Conservation (phyloP, 352 stramenopile species). For the Pythium monospermum region DNA sequence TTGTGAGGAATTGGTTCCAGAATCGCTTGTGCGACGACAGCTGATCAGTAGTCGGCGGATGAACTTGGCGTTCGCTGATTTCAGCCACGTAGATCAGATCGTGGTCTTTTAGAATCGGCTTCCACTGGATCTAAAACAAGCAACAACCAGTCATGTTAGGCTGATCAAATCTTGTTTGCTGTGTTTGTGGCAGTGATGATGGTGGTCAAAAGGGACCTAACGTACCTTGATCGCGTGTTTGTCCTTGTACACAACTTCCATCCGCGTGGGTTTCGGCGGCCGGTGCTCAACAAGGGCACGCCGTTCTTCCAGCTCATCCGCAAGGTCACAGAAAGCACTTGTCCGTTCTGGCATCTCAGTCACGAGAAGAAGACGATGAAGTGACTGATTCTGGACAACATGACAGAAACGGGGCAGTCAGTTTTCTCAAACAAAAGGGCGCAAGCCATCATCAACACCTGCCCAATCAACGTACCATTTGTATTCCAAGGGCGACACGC, state of each 20-base stretch:
- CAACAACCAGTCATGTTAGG: neutral
- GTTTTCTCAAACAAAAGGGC: too few species aligned
- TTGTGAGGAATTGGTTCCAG: slow-evolving; percentile 22
- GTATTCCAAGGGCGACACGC: too few species aligned
- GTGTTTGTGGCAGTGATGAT: too few species aligned
- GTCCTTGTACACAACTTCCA: slow-evolving; percentile 17
- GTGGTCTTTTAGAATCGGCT: slow-evolving; percentile 11
- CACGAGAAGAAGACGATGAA: slow-evolving; percentile 16
- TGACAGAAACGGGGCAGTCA: too few species aligned
- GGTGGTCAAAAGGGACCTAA: neutral
- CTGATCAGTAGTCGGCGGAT: too few species aligned
- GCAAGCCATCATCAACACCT: too few species aligned
- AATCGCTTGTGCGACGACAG: neutral
- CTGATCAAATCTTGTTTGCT: neutral
- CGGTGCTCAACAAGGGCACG: slow-evolving; percentile 11
- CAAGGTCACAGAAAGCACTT: slow-evolving; percentile 7
- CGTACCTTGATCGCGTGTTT: slow-evolving; percentile 30
- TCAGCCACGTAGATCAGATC: slow-evolving; percentile 30
- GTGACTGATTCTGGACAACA: slow-evolving; percentile 8
- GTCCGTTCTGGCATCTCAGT: neutral
- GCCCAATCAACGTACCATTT: too few species aligned
- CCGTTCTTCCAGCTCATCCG: slow-evolving; percentile 13
- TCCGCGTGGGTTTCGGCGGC: slow-evolving; percentile 16
- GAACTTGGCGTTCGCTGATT: slow-evolving; percentile 17
- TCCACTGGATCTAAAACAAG: slow-evolving; percentile 28